Evolutionary conservation across 495 filamentous ascomycete genomes (phyloP).

Genomic region (Thermothielavioides terrestris): DNA sequence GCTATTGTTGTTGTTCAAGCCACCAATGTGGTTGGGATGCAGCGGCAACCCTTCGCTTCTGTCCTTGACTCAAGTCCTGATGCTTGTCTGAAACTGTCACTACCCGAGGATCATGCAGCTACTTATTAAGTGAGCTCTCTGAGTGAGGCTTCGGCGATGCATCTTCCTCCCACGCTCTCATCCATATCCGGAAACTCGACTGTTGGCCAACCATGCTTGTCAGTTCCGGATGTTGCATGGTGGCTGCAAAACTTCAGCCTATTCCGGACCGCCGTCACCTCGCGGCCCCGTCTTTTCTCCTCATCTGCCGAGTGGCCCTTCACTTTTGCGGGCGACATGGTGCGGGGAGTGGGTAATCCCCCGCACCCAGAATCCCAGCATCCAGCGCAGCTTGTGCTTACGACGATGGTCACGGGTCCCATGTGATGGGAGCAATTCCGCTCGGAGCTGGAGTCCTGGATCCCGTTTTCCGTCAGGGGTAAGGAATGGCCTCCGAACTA

Average conservation of each 20-base stretch:
- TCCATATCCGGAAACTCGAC: too few species aligned
- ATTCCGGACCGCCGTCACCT: background rate
- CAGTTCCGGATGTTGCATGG: background rate
- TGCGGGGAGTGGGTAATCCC: conserved; percentile 8
- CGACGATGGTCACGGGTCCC: background rate
- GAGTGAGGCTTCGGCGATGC: too few species aligned
- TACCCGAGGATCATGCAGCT: background rate
- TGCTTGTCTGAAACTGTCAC: too few species aligned
- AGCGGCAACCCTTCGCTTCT: background rate
- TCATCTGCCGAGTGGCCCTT: conserved; percentile 10
- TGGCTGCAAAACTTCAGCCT: conserved; percentile 4
- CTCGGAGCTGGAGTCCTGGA: background rate
- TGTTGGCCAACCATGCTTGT: too few species aligned
- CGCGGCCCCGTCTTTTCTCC: background rate
- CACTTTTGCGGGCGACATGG: background rate
- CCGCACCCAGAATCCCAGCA: background rate
- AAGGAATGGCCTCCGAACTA: too few species aligned
- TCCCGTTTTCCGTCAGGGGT: conserved; percentile 1
- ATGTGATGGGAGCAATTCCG: background rate
- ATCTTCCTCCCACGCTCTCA: too few species aligned
- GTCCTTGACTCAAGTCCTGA: too few species aligned
- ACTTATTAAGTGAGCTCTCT: too few species aligned
- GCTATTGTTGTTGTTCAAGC: too few species aligned
- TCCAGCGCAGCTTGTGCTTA: background rate
- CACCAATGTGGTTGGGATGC: background rate